Conservation (phyloP, 352 stramenopile genomes). For the Phytopythium delawarense region DNA sequence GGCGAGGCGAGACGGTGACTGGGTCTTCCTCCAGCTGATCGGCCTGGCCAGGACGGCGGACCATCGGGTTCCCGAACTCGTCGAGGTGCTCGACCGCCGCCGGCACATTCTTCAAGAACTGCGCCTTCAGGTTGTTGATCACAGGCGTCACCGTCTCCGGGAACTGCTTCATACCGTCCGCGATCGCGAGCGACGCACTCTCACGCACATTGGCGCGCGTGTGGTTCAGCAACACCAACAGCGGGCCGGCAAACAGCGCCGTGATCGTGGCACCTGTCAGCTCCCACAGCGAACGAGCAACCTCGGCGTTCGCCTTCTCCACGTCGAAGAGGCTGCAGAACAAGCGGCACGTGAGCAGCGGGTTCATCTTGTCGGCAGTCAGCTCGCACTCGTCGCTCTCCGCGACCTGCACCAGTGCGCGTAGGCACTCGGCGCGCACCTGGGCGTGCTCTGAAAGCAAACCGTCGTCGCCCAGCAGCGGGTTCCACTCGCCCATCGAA, state of each 20-base stretch:
- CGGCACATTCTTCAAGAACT: constrained; percentile 56
- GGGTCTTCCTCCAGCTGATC: constrained; percentile 52
- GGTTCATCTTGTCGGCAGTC: constrained; percentile 30
- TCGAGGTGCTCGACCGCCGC: constrained; percentile 56
- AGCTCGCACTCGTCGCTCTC: constrained; percentile 50
- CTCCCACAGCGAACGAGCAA: constrained; percentile 69
- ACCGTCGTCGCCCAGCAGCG: constrained; percentile 63
- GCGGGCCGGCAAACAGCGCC: constrained; percentile 51
- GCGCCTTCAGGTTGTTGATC: constrained; percentile 61
- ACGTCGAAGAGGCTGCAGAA: constrained; percentile 68
- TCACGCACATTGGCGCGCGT: constrained; percentile 67
- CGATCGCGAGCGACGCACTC: constrained; percentile 71
- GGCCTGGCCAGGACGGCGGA: constrained; percentile 47
- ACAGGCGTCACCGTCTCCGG: constrained; percentile 63
- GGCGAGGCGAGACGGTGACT: constrained; percentile 52
- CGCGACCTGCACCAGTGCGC: constrained; percentile 52
- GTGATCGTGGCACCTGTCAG: constrained; percentile 40
- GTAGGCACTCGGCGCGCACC: constrained; percentile 53
- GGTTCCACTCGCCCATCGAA: constrained; percentile 55
- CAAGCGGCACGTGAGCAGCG: constrained; percentile 52
- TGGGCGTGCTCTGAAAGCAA: constrained; percentile 57
- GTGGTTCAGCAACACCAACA: constrained; percentile 80
- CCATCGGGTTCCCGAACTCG: constrained; percentile 67
- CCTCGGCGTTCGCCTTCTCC: constrained; percentile 46
- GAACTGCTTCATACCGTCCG: constrained; percentile 78